phyloP scores from a whole-genome alignment of 2,329 filamentous ascomycete genomes.

The Penicillium sp. region DNA sequence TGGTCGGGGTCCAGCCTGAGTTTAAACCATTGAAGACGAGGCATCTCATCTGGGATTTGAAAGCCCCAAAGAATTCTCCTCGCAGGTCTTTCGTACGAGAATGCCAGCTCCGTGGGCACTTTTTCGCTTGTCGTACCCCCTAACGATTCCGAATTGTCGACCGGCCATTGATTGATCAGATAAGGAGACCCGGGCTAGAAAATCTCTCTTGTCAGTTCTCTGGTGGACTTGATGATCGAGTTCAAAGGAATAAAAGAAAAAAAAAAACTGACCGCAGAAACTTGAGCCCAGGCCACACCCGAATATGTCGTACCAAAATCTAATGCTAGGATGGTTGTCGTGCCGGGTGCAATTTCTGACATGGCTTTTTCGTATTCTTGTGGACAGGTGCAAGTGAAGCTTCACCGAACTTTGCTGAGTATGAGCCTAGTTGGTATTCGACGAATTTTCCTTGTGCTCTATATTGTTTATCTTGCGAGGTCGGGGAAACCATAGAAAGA shows the following conservation, averaged over 20 bases:
- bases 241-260: not conserved
- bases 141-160: not conserved
- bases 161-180: not conserved
- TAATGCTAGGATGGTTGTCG: not conserved
- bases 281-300: not conserved
- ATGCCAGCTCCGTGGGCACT: not conserved
- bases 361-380: too few relatives aligned
- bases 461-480: too few relatives aligned
- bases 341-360: too few relatives aligned
- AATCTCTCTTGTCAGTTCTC: not conserved
- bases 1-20: not conserved
- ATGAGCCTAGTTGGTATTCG: too few relatives aligned
- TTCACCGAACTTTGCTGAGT: too few relatives aligned
- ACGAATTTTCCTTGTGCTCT: too few relatives aligned
- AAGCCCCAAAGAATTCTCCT: not conserved
- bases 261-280: not conserved
- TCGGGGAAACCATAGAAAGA: too few relatives aligned
- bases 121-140: not conserved
- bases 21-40: not conserved
- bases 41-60: not conserved
- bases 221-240: not conserved
- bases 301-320: not conserved
- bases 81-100: not conserved
- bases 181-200: not conserved
- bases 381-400: too few relatives aligned